A percentile compares a stretch with the other conserved stretches of the same genome.
Conservation (phyloP, 1,284 basidiomycete genomes). For the Moniliophthora roreri region DNA sequence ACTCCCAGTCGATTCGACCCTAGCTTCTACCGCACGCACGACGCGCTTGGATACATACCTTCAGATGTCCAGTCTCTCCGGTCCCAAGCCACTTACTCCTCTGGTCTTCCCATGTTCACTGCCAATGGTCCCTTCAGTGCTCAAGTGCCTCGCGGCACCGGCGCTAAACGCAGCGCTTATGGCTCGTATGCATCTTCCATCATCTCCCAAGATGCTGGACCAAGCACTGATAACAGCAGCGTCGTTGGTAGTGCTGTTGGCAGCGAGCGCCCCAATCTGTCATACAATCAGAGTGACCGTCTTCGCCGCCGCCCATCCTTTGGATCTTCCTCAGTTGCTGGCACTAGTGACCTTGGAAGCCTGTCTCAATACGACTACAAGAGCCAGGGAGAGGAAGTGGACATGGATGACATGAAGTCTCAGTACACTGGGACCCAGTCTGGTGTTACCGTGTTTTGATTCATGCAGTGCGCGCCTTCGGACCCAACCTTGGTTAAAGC, state of each 20-base stretch:
- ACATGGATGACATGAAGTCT: conserved; percentile 81
- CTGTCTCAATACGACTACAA: conserved; percentile 82
- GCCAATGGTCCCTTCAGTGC: conserved; percentile 69
- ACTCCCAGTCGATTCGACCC: conserved; percentile 92
- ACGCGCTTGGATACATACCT: conserved; percentile 91
- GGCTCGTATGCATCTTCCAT: conserved; percentile 89
- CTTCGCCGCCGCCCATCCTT: conserved; percentile 61
- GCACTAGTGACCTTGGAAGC: conserved; percentile 76
- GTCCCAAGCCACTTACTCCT: conserved; percentile 92
- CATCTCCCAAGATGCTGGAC: conserved; percentile 84
- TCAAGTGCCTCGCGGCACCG: conserved; percentile 56
- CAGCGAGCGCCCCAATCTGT: conserved; percentile 55
- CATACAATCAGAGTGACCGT: conserved; percentile 74
- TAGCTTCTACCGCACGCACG: conserved; percentile 94
- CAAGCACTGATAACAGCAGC: conserved; percentile 58
- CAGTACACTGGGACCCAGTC: conserved; percentile 82
- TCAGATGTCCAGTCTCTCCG: conserved; percentile 92
- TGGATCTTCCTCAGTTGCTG: conserved; percentile 65
- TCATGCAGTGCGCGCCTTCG: no score
- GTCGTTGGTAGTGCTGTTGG: conserved; percentile 52
- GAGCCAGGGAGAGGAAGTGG: conserved; percentile 77
- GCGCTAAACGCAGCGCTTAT: conserved; percentile 73
- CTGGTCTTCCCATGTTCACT: conserved; percentile 84
- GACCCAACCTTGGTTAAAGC: no score
- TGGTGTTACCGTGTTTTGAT: conserved; percentile 79